Conservation (phyloP, 257 asterid genomes). For the Solanum commersonii region DNA sequence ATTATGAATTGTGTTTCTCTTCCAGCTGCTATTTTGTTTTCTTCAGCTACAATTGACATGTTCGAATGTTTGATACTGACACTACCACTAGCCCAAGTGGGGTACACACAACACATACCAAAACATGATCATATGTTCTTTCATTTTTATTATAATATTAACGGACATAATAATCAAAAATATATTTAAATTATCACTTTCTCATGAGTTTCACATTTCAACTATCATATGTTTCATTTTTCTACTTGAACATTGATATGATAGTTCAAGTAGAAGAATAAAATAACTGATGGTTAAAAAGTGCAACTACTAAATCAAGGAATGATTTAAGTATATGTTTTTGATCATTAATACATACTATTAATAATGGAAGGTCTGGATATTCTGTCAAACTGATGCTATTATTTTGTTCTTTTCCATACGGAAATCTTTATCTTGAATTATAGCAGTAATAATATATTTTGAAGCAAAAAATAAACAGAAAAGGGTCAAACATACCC, state of each 20-base stretch:
- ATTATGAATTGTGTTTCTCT: background rate
- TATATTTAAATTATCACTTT: background rate
- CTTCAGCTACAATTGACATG: conserved; percentile 6
- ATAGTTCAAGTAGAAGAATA: background rate
- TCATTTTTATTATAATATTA: background rate
- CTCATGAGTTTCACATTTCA: accelerated
- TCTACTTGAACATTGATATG: too few species aligned
- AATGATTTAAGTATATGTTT: background rate
- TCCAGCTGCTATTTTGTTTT: background rate
- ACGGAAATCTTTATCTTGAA: background rate
- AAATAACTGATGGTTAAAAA: background rate
- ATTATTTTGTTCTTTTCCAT: background rate
- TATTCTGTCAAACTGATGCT: background rate
- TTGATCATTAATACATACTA: background rate
- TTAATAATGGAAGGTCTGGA: background rate
- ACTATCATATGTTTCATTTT: accelerated
- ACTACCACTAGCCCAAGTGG: background rate
- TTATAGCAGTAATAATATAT: background rate
- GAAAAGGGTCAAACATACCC: too few species aligned
- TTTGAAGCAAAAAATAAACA: background rate
- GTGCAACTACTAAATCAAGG: background rate
- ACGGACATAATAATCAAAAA: background rate
- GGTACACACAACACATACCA: background rate
- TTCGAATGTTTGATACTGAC: conserved; percentile 13
- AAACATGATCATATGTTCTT: background rate